Base-by-base conservation (phyloP, 768 basidiomycete species). In the Tricholoma flavovirens region DNA sequence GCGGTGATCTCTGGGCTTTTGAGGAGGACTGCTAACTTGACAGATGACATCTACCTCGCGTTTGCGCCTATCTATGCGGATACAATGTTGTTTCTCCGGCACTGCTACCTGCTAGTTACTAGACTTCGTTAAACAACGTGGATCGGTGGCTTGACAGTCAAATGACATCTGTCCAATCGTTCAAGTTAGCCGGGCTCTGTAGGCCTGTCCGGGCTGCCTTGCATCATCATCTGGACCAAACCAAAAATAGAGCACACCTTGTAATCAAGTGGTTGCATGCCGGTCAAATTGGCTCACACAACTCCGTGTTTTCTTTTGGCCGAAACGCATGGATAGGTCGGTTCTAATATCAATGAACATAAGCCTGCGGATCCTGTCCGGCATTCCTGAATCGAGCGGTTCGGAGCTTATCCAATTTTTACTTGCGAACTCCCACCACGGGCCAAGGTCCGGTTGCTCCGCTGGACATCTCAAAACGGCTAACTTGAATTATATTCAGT, bases 361-460 rank as follows among this genome's bases (percentile, higher is more conserved):
- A 57, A 73, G 2, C 97, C 87, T 73, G 69, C 74, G 2, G 88
- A 79, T 38, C 42, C 78, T 2, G 74, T 77, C 29, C 38, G 85
- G 86, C 7, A 66, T 58, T 5, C 84, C 90, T 0, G 70, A 83
- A 60, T 68, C 73, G 3, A 78, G 92, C 64, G 83, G 93, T 29
- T 79, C 83, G 1, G 78, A 61, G 0, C 94, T 90, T 63, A 84
- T 85, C 3, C 55, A 75, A 12, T 78, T 82, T 14, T 77, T 96
- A 43, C 90, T 66, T 88, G 83, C 24, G 5, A 26, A 74, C 83
- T 95, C 56, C 77, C 72, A 14, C 70, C 83, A 68, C 73, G 59
- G 68, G 84, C 59, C 76, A 81, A 49, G 93, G 93, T 1, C 83
- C 95, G 12, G 92, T 91, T 68, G 85, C 94, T 2, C 93, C 95